Conservation (phyloP, 371 early-diverging fungal genomes). For the Rhizopus stolonifer region DNA sequence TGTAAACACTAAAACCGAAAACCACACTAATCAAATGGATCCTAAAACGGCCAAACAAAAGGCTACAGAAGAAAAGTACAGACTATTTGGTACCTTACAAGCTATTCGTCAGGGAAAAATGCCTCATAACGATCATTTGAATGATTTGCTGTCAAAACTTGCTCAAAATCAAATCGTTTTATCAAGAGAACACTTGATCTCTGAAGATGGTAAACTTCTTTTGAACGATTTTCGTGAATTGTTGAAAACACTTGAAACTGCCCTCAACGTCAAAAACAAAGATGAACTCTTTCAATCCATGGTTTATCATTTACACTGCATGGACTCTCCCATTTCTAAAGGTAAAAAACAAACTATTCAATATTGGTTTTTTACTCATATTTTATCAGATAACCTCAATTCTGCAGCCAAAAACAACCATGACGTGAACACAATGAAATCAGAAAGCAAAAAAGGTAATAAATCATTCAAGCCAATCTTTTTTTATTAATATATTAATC, state of each 20-base stretch:
- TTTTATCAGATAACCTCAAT: background rate
- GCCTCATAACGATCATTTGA: constrained; percentile 61
- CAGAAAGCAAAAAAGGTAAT: constrained; percentile 33
- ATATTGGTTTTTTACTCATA: background rate
- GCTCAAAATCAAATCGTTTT: constrained; percentile 38
- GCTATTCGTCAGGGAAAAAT: constrained; percentile 57
- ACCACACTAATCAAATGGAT: background rate
- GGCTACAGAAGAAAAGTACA: constrained; percentile 35
- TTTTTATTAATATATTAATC: background rate
- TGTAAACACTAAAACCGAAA: background rate
- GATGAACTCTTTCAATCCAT: constrained; percentile 64
- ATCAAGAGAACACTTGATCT: constrained; percentile 46
- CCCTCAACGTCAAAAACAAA: constrained; percentile 53
- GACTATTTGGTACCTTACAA: constrained; percentile 47
- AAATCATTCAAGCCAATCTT: background rate
- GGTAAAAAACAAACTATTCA: constrained; percentile 22
- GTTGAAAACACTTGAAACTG: constrained; percentile 37
- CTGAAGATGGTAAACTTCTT: constrained; percentile 46
- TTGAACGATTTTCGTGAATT: constrained; percentile 51
- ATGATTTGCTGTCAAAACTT: constrained; percentile 44
- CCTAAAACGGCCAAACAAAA: constrained; percentile 22
- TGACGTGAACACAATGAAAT: constrained; percentile 1
- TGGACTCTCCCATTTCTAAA: constrained; percentile 21
- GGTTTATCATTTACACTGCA: constrained; percentile 47
- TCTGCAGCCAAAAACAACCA: background rate